Percentiles rank a stretch among this genome's conserved stretches.
phyloP scores from a whole-genome alignment of 2,329 filamentous ascomycete species.

The Teratosphaeria nubilosa region DNA sequence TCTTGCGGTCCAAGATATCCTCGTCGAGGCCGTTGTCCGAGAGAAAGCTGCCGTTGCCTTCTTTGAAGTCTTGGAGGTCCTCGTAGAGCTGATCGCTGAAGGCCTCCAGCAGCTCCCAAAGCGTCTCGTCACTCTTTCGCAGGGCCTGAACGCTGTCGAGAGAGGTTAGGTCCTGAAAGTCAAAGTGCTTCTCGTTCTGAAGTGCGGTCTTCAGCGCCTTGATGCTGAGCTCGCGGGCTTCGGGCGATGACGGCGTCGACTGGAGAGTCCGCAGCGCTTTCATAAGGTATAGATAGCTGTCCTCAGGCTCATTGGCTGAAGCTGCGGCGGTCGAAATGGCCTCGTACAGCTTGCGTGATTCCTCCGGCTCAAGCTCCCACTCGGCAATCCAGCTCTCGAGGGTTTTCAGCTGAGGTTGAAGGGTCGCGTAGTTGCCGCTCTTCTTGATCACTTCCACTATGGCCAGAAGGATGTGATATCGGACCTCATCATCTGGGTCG shows the following conservation, averaged over 20 bases:
- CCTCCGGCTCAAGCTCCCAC: constrained; percentile 75
- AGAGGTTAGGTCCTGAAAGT: constrained; percentile 61
- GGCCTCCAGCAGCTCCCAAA: constrained; percentile 88
- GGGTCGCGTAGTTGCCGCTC: constrained; percentile 57
- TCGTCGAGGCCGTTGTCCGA: constrained; percentile 63
- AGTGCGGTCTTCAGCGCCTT: constrained; percentile 59
- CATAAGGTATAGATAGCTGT: constrained; percentile 61
- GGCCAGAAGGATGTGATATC: constrained; percentile 83
- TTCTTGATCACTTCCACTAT: constrained; percentile 73
- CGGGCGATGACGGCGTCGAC: constrained; percentile 45
- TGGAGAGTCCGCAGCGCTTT: constrained; percentile 67
- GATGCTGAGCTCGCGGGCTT: constrained; percentile 50
- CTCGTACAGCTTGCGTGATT: constrained; percentile 74
- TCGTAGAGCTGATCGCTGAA: constrained; percentile 91
- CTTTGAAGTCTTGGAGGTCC: constrained; percentile 90
- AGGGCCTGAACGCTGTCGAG: constrained; percentile 77
- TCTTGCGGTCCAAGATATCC: constrained; percentile 77
- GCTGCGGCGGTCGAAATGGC: constrained; percentile 71
- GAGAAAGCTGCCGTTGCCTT: constrained; percentile 79
- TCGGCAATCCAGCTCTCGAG: constrained; percentile 70
- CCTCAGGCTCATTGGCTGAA: constrained; percentile 67
- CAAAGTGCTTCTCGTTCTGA: constrained; percentile 55
- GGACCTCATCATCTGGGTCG: constrained; percentile 61
- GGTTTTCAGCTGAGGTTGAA: constrained; percentile 74
- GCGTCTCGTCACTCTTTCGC: constrained; percentile 69